Evolutionary conservation across 2,329 filamentous ascomycete species (phyloP).

Genomic region (Cryphonectria carpinicola): DNA sequence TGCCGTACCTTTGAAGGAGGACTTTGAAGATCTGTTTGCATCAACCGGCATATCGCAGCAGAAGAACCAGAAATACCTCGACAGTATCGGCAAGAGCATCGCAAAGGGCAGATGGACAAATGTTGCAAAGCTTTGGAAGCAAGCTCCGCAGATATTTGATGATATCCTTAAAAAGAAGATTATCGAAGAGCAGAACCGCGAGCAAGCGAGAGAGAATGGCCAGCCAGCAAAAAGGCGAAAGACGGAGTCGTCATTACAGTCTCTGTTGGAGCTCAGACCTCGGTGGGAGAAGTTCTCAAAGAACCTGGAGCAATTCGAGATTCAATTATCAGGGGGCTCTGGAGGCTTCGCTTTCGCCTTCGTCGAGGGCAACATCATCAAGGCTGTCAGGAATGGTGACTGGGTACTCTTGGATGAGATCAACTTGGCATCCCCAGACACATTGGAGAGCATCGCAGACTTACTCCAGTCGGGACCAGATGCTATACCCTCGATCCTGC

Average conservation of each 20-base stretch:
- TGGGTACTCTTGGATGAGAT: conserved; percentile 98
- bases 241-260: conserved; percentile 61
- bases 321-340: conserved; percentile 73
- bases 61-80: conserved; percentile 86
- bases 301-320: conserved; percentile 77
- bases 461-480: conserved; percentile 75
- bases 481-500: conserved; percentile 77
- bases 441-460: conserved; percentile 90
- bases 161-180: conserved; percentile 65
- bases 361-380: conserved; percentile 93
- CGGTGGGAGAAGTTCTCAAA: conserved; percentile 82
- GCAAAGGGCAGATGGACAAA: conserved; percentile 86
- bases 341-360: conserved; percentile 91
- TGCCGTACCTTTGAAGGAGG: conserved; percentile 87
- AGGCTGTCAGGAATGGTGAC: conserved; percentile 92
- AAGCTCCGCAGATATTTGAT: conserved; percentile 86
- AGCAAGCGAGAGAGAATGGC: conserved; percentile 47
- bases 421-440: conserved; percentile 93
- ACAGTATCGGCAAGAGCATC: conserved; percentile 78
- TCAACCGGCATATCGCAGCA: conserved; percentile 82
- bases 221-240: conserved; percentile 73
- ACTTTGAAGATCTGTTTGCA: conserved; percentile 88
- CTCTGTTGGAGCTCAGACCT: conserved; percentile 58
- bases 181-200: conserved; percentile 48
- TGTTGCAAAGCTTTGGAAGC: conserved; percentile 82